Conservation (phyloP, 225 moss, liverwort and hornwort species). For the Takakia lepidozioides region DNA sequence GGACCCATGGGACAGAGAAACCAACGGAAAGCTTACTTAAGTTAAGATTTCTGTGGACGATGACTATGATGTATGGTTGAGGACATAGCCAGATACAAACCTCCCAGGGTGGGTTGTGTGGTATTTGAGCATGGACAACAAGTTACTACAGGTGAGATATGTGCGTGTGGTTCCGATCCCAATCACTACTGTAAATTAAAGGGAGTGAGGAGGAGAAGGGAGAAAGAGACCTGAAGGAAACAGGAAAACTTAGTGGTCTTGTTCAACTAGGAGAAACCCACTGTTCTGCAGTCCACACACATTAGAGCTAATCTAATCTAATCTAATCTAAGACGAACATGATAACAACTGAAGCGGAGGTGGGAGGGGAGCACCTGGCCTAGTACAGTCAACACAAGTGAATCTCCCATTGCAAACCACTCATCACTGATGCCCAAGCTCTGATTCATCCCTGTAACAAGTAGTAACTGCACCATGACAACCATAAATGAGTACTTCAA, state of each 20-base stretch:
- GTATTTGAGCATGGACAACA: too few species aligned
- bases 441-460: slow-evolving; percentile 75
- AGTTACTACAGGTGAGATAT: too few species aligned
- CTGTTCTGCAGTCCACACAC: background rate
- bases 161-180: too few species aligned
- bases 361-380: slow-evolving; percentile 53
- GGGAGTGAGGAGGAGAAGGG: background rate
- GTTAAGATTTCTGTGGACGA: too few species aligned
- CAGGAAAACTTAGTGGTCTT: too few species aligned
- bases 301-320: background rate
- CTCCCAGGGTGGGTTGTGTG: too few species aligned
- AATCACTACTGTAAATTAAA: too few species aligned
- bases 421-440: slow-evolving; percentile 80
- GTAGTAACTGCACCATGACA: slow-evolving; percentile 57
- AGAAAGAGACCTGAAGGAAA: background rate
- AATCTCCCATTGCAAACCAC: slow-evolving; percentile 97
- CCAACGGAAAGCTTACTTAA: background rate
- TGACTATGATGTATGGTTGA: too few species aligned
- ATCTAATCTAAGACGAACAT: background rate
- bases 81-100: too few species aligned
- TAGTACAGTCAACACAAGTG: slow-evolving; percentile 80
- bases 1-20: background rate
- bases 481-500: background rate
- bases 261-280: too few species aligned
- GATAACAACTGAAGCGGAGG: background rate